Conservation (phyloP, 495 filamentous ascomycete genomes). For the Echria macrotheca region DNA sequence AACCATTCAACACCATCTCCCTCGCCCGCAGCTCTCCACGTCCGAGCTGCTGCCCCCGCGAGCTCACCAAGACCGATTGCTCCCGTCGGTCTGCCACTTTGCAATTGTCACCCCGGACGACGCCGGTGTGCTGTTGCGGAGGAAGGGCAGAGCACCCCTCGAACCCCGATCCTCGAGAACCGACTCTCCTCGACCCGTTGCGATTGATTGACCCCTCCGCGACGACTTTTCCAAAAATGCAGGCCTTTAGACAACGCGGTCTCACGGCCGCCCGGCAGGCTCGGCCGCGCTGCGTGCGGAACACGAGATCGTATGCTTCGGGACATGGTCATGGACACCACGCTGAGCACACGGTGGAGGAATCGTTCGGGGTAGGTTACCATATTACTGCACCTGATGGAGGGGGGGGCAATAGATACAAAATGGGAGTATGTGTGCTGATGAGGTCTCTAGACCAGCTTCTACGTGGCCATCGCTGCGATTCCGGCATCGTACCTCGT, state of each 20-base stretch:
- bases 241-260: constrained; percentile 40
- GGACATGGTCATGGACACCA: constrained; percentile 32
- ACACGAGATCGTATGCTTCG: constrained; percentile 41
- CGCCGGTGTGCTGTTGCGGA: constrained; percentile 3
- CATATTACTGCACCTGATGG: not conserved
- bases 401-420: not conserved
- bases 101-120: not conserved
- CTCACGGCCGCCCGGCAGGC: constrained; percentile 32
- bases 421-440: constrained; percentile 8
- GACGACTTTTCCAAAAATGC: constrained; percentile 31
- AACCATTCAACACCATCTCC: not conserved
- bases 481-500: constrained; percentile 28
- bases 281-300: constrained; percentile 25
- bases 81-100: not conserved
- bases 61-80: not conserved
- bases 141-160: constrained; percentile 1
- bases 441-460: constrained; percentile 26
- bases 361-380: constrained; percentile 41
- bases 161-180: constrained; percentile 1
- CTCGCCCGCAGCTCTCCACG: not conserved
- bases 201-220: constrained; percentile 16
- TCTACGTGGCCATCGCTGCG: constrained; percentile 35
- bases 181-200: constrained; percentile 8
- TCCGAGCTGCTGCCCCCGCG: constrained; percentile 4
- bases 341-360: constrained; percentile 31